Conservation (phyloP, 108 stramenopile species). For the Stephanodiscus minutulus region DNA sequence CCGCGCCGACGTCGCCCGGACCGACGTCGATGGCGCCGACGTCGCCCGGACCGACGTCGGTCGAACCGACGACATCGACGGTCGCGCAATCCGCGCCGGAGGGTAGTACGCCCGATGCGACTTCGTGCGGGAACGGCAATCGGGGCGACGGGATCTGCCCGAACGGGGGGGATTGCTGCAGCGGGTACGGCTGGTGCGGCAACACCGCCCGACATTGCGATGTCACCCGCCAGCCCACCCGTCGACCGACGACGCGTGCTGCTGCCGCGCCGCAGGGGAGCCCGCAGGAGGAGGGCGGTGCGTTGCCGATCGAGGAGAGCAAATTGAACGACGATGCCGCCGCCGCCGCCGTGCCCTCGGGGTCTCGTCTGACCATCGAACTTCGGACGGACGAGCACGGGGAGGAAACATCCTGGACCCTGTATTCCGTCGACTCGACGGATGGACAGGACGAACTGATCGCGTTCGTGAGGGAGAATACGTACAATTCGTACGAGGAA, state of each 20-base stretch:
- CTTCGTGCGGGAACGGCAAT: slow-evolving; percentile 27
- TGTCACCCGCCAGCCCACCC: no score
- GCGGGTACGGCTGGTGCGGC: slow-evolving; percentile 35
- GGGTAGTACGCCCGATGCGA: background rate
- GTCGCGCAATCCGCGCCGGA: no score
- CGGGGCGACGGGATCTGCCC: slow-evolving; percentile 27
- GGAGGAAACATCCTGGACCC: slow-evolving; percentile 32
- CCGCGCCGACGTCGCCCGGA: no score
- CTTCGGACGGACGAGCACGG: slow-evolving; percentile 35
- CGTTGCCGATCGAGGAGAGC: no score
- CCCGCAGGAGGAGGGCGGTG: no score
- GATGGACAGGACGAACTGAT: slow-evolving; percentile 12
- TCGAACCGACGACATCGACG: no score
- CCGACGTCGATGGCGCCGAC: no score
- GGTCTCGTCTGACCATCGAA: slow-evolving; percentile 20
- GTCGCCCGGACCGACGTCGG: no score
- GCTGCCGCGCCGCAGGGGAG: no score
- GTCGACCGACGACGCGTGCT: no score
- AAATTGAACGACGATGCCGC: no score
- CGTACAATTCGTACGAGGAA: slow-evolving; percentile 19
- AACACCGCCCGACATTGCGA: slow-evolving; percentile 18
- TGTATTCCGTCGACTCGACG: slow-evolving; percentile 8
- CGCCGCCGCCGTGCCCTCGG: no score
- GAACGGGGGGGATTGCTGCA: slow-evolving; percentile 29
- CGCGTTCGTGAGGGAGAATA: slow-evolving; percentile 24